A percentile compares a stretch with the other conserved stretches of the same genome.
These are phyloP conservation scores for Dryas drummondii DNA, from an alignment of 306 rosid genomes.

Conservation along the genomic window DNA sequence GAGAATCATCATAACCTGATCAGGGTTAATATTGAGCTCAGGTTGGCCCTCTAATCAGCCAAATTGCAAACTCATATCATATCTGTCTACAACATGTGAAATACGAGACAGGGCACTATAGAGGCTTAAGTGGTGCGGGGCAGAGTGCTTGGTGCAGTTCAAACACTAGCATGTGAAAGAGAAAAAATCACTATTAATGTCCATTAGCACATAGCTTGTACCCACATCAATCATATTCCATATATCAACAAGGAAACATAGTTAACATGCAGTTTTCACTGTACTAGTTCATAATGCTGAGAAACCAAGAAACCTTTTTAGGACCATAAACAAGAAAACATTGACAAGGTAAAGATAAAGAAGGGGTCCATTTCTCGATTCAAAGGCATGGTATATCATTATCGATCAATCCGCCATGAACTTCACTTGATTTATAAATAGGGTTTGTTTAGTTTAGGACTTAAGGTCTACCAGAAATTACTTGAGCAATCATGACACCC, in stretches of 20 bases:
- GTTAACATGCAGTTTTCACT: background rate
- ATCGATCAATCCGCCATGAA: background rate
- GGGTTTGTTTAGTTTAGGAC: background rate
- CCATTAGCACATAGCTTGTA: background rate
- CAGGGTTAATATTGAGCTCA: background rate
- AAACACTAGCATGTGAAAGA: conserved; percentile 29
- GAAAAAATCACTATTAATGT: background rate
- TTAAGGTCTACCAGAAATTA: background rate
- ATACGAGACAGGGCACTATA: conserved; percentile 4
- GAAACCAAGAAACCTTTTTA: background rate
- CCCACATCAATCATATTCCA: background rate
- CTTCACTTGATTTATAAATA: background rate
- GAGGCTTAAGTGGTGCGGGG: conserved; percentile 9
- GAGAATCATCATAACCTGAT: background rate
- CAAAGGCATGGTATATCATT: background rate
- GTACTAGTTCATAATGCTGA: background rate
- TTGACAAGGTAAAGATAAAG: too few relatives aligned
- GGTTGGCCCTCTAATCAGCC: conserved; percentile 7
- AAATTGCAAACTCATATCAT: conserved; percentile 2
- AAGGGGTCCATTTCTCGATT: background rate
- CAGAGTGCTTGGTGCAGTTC: conserved; percentile 23
- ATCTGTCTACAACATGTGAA: background rate
- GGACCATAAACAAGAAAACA: background rate
- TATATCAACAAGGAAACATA: background rate
- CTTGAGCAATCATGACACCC: background rate